Evolutionary conservation across 352 stramenopile genomes (phyloP), one percentile per base, ranked within the genome.

Genomic region (Pythium utonaiense): DNA sequence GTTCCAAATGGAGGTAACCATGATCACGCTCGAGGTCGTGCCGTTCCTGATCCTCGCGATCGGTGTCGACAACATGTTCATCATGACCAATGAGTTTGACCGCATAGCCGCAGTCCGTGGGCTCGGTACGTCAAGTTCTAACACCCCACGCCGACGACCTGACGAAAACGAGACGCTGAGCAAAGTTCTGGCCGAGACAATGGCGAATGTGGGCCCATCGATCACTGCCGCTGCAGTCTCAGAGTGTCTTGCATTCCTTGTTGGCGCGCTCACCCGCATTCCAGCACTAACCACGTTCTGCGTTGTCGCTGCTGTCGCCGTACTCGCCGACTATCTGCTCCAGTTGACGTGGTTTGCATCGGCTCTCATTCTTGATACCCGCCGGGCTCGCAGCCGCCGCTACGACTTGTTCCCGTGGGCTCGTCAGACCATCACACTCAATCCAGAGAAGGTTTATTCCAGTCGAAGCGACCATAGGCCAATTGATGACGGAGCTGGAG

Each of bases 61-160:
- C 56, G 89, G 89, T 17, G 87, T 97, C 28, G 89, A 97, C 71
- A 97, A 97, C 64, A 96, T 96, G 86, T 96, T 97, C 59, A 95
- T 97, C 62, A 60, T 97, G 3, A 94, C 87, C 17, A 93, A 95
- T 62, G 86, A 96, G 52, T 89, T 93, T 52, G 84, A 93, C 41
- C 75, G 84, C 14, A 71, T 92, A 10, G 65, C 70, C 12, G 69
- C 60, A 6, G 30, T 84, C 16, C 81, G 78, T 27, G 80, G 78
- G 8, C 53, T 80, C 25, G 67, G 52, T 42, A 74, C 62, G 28
- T 68, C 70, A 0, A 68, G 33, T n/a, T 21, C 27, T 1, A 28
- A 45, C 19, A 64, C 49, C 14, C 64, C 70, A n/a, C 64, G 66
- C 27, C 74, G 67, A 22, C 58, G 70, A 38, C 42, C 56, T 48